Base-by-base conservation (phyloP, 2,329 filamentous ascomycete genomes). In the Aspergillus pseudoviridinutans region DNA sequence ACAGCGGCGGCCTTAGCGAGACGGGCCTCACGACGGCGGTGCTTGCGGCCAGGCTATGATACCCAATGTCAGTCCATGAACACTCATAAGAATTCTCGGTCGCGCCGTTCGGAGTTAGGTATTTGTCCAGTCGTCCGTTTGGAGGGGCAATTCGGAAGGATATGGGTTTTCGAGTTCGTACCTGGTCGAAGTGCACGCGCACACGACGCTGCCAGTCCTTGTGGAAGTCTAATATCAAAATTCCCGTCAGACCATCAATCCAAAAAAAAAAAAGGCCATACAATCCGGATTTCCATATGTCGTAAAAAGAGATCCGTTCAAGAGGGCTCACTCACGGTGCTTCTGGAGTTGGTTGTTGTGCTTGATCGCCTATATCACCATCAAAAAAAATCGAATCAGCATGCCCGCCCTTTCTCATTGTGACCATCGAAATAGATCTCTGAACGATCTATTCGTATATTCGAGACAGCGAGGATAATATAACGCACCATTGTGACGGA, bases 121-220 rank as follows among this genome's bases (percentile, higher is more conserved):
- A 7, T 3, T 14, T 53, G 51, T 44, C 58, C 51, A 49, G 54
- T 64, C 53, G 59, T 52, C 64, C 53, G 55, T 58, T 25, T 12
- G 22, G 27, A 24, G 41, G 51, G 57, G 41, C 64, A 57, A 62
- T 56, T 61, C 54, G 59, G 56, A 50, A 53, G 41, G 53, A 38
- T 28, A 52, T 49, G 42, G 41, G 22, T 56, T 57, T 60, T 61
- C 60, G 76, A 80, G 74, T 78, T 78, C 81, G 80, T 93, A 96
- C 93, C 92, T 97, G 94, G 86, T 99, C 92, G 85, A 99, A 99
- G 87, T 99, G 94, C 82, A 91, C 90, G 83, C 92, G 91, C 78
- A 99, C 94, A 84, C 92, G 91, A 84, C 92, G 91, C 83, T 97
- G 92, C 94, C 94, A 99, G 87, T 99, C 92, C 91, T 96, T 97